phyloP scores from a whole-genome alignment of 208 protist genomes.

The Trypanosoma vivax region DNA sequence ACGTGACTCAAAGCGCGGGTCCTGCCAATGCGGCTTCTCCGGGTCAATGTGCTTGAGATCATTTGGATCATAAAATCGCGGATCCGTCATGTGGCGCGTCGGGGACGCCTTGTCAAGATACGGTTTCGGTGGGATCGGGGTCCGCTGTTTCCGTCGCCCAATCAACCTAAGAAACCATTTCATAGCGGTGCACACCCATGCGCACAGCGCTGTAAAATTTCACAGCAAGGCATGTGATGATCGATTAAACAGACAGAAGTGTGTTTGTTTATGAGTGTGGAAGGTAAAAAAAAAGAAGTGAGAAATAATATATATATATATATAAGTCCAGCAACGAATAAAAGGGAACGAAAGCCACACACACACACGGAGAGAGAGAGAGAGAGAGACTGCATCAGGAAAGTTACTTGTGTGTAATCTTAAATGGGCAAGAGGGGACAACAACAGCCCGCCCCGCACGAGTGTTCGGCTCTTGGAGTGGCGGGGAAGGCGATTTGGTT shows the following conservation, averaged over 20 bases:
- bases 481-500: too few species aligned
- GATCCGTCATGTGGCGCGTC: conserved; percentile 62
- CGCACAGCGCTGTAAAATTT: too few species aligned
- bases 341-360: conserved; percentile 2
- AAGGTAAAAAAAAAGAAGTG: conserved; percentile 8
- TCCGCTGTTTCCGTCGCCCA: conserved; percentile 20
- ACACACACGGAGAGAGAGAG: conserved; percentile 2
- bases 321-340: background rate
- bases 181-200: conserved; percentile 19
- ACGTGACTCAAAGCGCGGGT: conserved; percentile 71
- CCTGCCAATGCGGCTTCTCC: conserved; percentile 87
- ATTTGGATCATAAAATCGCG: conserved; percentile 46
- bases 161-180: conserved; percentile 72
- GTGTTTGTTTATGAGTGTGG: background rate
- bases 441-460: too few species aligned
- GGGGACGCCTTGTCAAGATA: conserved; percentile 72
- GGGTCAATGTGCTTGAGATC: conserved; percentile 75
- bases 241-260: background rate
- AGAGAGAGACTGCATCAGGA: background rate
- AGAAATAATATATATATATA: conserved; percentile 2
- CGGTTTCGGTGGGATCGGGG: conserved; percentile 81
- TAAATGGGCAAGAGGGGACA: background rate
- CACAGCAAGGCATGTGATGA: too few species aligned
- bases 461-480: too few species aligned
- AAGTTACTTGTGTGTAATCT: background rate